These are phyloP conservation scores for Phaffia tasmanica DNA, from an alignment of 768 basidiomycete genomes.

Conservation along the genomic window DNA sequence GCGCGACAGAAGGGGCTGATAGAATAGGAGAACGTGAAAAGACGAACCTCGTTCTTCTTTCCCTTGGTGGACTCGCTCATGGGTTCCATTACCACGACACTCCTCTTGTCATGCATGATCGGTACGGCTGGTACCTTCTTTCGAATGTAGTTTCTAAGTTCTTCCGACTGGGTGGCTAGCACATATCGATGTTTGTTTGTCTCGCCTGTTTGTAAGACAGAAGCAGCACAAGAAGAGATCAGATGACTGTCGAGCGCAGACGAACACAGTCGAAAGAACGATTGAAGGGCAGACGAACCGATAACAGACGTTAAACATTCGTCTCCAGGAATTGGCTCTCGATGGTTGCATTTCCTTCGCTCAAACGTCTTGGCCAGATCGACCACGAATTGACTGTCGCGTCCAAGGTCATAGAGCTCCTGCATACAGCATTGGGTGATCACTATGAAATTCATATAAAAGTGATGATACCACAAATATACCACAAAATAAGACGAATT, in stretches of 20 bases:
- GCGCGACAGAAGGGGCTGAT: no score
- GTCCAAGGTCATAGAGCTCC: conserved; percentile 77
- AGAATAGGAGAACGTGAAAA: conserved; percentile 8
- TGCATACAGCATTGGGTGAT: conserved; percentile 97
- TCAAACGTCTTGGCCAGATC: conserved; percentile 91
- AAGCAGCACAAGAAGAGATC: neutral
- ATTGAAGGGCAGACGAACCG: conserved; percentile 45
- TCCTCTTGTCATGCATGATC: conserved; percentile 67
- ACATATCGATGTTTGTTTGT: conserved; percentile 89
- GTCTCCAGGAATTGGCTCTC: conserved; percentile 68
- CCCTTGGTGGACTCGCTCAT: conserved; percentile 65
- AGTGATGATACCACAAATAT: neutral
- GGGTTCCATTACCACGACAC: conserved; percentile 86
- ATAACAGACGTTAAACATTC: conserved; percentile 73
- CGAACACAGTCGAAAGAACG: neutral
- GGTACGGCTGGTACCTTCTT: conserved; percentile 65
- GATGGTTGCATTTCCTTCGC: conserved; percentile 86
- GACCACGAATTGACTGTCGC: conserved; percentile 57
- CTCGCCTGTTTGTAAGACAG: conserved; percentile 28
- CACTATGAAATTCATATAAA: conserved; percentile 48
- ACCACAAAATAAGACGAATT: conserved; percentile 38
- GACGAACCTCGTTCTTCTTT: conserved; percentile 52
- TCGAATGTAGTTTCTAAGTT: conserved; percentile 59
- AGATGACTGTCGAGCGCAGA: neutral
- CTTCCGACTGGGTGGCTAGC: conserved; percentile 67